Percentiles rank a stretch among this genome's conserved stretches.
Evolutionary conservation across 352 stramenopile species (phyloP).

Genomic region (Globisporangium paddicum): DNA sequence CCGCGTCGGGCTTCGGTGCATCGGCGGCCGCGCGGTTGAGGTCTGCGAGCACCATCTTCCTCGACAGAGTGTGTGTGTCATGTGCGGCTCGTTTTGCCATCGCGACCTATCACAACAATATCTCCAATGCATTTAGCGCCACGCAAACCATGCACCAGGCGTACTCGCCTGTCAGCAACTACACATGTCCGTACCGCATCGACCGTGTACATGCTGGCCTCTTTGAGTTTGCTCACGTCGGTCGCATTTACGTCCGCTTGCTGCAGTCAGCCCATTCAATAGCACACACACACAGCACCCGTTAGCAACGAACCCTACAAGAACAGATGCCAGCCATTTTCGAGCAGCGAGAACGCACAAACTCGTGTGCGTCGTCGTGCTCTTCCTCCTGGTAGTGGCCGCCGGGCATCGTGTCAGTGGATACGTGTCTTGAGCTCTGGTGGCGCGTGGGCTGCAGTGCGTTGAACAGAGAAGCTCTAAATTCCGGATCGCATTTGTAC

Average conservation of each 20-base stretch:
- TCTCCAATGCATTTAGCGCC: no score
- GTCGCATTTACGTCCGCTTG: conserved; percentile 96
- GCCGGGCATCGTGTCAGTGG: conserved; percentile 11
- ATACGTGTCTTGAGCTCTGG: no score
- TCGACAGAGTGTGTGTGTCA: no score
- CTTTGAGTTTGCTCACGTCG: conserved; percentile 98
- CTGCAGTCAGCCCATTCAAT: conserved; percentile 56
- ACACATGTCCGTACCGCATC: conserved; percentile 93
- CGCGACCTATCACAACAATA: no score
- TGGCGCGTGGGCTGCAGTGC: no score
- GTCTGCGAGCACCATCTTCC: conserved; percentile 20
- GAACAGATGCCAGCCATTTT: background rate
- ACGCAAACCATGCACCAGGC: no score
- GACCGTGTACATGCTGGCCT: conserved; percentile 97
- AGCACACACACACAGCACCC: conserved; percentile 7
- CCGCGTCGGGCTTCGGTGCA: conserved; percentile 13
- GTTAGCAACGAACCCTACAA: background rate
- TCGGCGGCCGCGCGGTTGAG: conserved; percentile 38
- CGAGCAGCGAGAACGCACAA: conserved; percentile 9
- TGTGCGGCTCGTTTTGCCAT: background rate
- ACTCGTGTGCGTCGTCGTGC: conserved; percentile 15
- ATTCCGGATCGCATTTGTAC: no score
- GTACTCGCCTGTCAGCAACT: no score
- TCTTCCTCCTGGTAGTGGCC: conserved; percentile 17
- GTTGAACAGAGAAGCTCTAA: no score